These are phyloP conservation scores for Erythrobasidium hasegawianum DNA, from an alignment of 1,284 basidiomycete species.

Conservation along the genomic window DNA sequence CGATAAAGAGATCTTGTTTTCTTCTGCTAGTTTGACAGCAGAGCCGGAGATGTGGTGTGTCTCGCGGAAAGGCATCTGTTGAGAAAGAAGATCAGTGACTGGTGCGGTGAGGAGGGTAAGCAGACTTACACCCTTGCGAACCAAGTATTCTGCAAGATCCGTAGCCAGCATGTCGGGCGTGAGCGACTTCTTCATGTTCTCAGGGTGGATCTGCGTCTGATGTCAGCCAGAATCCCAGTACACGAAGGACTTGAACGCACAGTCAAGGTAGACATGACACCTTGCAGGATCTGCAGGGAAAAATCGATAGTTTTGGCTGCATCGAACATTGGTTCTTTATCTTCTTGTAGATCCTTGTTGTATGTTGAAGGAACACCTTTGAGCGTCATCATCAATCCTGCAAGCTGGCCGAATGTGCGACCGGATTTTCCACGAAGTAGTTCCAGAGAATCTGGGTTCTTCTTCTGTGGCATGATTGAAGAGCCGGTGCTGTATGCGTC, in stretches of 20 bases:
- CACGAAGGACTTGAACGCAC: slow-evolving; percentile 52
- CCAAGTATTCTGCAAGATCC: slow-evolving; percentile 94
- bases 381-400: slow-evolving; percentile 96
- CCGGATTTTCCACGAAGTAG: slow-evolving; percentile 92
- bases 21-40: slow-evolving; percentile 88
- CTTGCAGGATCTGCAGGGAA: slow-evolving; percentile 86
- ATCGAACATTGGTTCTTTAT: slow-evolving; percentile 97
- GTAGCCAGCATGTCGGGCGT: slow-evolving; percentile 98
- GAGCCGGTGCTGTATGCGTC: slow-evolving; percentile 98
- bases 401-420: slow-evolving; percentile 90
- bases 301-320: slow-evolving; percentile 85
- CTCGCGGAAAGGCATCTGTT: slow-evolving; percentile 81
- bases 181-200: slow-evolving; percentile 83
- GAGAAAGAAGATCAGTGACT: not conserved
- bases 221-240: not conserved
- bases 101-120: not conserved
- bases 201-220: slow-evolving; percentile 65
- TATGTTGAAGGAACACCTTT: slow-evolving; percentile 98
- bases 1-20: slow-evolving; percentile 71
- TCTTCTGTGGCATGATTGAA: slow-evolving; percentile 99
- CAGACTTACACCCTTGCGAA: slow-evolving; percentile 82
- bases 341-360: slow-evolving; percentile 98
- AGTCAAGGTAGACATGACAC: slow-evolving; percentile 83
- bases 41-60: slow-evolving; percentile 97
- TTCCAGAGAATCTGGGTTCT: slow-evolving; percentile 96